Percentiles rank a stretch among this genome's conserved stretches.
Evolutionary conservation across 2,329 filamentous ascomycete genomes (phyloP).

Genomic region (Talaromyces sp.): DNA sequence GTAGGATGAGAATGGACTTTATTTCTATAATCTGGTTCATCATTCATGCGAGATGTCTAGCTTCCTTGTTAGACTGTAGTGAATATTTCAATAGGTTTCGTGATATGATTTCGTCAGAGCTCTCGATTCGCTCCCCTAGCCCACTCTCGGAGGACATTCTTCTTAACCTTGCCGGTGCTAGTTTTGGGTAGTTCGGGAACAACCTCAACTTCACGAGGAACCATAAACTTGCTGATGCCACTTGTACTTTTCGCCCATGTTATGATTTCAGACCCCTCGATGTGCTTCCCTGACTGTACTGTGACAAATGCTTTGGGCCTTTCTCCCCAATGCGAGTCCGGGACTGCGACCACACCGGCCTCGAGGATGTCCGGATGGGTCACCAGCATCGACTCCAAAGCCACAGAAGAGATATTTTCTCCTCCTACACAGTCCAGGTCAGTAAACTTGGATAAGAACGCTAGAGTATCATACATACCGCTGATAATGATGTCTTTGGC

Average conservation of each 20-base stretch:
- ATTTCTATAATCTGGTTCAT: not conserved
- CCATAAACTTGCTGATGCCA: conserved; percentile 88
- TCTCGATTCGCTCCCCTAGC: conserved; percentile 55
- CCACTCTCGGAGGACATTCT: conserved; percentile 89
- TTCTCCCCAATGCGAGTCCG: conserved; percentile 91
- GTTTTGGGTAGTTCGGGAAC: conserved; percentile 92
- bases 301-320: conserved; percentile 93
- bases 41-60: not conserved
- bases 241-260: conserved; percentile 79
- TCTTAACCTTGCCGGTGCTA: conserved; percentile 92
- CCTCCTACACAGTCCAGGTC: conserved; percentile 58
- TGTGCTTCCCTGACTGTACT: conserved; percentile 61
- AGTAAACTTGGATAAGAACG: not conserved
- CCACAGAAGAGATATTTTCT: conserved; percentile 94
- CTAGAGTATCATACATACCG: conserved; percentile 50
- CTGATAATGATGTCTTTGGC: conserved; percentile 99
- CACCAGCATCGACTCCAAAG: conserved; percentile 83
- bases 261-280: conserved; percentile 69
- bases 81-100: not conserved
- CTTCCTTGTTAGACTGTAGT: not conserved
- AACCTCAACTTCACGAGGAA: conserved; percentile 68
- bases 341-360: conserved; percentile 82
- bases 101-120: not conserved
- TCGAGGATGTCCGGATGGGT: conserved; percentile 88
- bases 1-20: not conserved